Evolutionary conservation across 768 basidiomycete genomes (phyloP).

Genomic region (Tricholoma saponaceum): DNA sequence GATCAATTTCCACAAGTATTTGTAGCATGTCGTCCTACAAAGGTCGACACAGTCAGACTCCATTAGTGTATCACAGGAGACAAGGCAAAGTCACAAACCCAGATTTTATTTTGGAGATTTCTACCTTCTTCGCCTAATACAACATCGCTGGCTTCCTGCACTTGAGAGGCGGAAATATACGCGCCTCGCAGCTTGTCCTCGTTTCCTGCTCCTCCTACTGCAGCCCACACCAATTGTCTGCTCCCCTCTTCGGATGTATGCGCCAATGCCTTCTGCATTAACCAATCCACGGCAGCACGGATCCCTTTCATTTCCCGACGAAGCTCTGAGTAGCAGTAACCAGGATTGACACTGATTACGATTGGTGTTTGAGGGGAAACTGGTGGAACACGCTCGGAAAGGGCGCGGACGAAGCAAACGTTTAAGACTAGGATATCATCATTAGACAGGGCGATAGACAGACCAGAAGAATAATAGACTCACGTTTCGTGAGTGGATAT

Average conservation of each 20-base stretch:
- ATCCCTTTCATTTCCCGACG: constrained; percentile 20
- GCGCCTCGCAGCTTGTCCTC: constrained; percentile 12
- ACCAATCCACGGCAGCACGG: constrained; percentile 7
- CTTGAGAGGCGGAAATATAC: constrained; percentile 7
- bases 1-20: neutral
- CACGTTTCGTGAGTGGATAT: constrained; percentile 34
- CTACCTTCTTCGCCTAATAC: constrained; percentile 4
- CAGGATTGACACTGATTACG: constrained; percentile 36
- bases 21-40: neutral
- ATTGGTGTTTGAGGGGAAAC: constrained; percentile 21
- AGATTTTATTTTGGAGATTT: constrained; percentile 10
- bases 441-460: neutral
- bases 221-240: constrained; percentile 12
- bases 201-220: constrained; percentile 7
- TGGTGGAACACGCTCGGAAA: constrained; percentile 26
- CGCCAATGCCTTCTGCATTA: constrained; percentile 29
- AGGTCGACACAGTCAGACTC: neutral
- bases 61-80: neutral
- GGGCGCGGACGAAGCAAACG: constrained; percentile 33
- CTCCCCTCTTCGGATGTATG: constrained; percentile 17
- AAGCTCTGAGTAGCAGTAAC: constrained; percentile 36
- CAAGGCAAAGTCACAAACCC: constrained; percentile 7
- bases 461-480: constrained; percentile 1
- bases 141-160: constrained; percentile 13
- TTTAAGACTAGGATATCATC: constrained; percentile 30